Evolutionary conservation across 139 green algal genomes (phyloP), one percentile per base, ranked within the genome.

Genomic region (Yamagishiella unicocca): DNA sequence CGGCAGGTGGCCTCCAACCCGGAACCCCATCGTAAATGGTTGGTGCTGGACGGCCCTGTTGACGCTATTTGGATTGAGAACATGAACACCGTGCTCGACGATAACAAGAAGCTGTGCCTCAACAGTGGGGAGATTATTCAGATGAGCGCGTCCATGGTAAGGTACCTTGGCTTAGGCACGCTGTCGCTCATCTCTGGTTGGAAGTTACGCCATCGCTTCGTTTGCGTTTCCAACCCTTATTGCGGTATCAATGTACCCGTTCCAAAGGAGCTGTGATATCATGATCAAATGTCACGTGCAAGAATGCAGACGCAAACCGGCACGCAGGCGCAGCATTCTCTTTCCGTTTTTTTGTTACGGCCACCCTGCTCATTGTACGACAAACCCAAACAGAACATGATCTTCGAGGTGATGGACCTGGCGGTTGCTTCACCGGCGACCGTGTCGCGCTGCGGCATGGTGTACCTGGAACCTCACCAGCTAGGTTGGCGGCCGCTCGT

Each of bases 11-110:
- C 89, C 31, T 88, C 84, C 27, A 92, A 95, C 81, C 91, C 90
- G 19, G 85, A 90, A 21, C 89, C 87, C 8, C 90, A 95, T 75
- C 87, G 92, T 80, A 95, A 96, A 85, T 96, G 93, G 94, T 85
- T 95, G 42, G 83, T 97, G 35, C 90, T 97, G 87, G 95, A 97
- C 58, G 95, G 95, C 6, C 95, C 94, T 21, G 95, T 97, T 40
- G 94, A 97, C 82, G 95, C 95, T n/a, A 94, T 97, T 37, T 97
- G 94, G 95, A 96, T 96, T 81, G 95, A 97, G 90, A 97, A 97
- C 93, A 97, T 98, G 94, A 98, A 98, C 93, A 98, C 95, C 25
- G 91, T 82, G 37, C 93, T 98, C 70, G 95, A 98, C 76, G 95
- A 98, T 92, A 98, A 98, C 93, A 95, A 96, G 83, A 98, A 97